phyloP scores from a whole-genome alignment of 2,329 filamentous ascomycete species.

The Claviceps fusiformis region DNA sequence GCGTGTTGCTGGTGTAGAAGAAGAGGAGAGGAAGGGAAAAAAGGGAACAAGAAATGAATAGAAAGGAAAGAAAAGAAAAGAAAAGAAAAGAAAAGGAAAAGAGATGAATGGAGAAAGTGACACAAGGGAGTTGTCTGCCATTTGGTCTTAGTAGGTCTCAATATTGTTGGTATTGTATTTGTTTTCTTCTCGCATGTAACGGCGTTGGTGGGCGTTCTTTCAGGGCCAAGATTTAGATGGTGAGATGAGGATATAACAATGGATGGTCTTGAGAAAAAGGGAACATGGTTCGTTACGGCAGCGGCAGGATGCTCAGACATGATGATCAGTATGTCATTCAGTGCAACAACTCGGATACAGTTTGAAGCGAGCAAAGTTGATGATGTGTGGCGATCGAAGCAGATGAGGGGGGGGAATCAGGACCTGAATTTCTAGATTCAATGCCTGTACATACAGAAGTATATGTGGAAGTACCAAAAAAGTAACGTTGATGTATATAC shows the following conservation, averaged over 20 bases:
- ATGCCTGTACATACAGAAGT: too few relatives aligned
- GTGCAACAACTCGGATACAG: not conserved
- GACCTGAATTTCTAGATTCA: too few relatives aligned
- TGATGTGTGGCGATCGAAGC: not conserved
- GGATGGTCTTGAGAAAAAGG: not conserved
- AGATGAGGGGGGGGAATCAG: too few relatives aligned
- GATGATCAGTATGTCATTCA: not conserved
- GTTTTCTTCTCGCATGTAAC: slow-evolving; percentile 12
- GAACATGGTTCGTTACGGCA: not conserved
- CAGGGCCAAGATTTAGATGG: not conserved
- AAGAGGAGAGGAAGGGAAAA: not conserved
- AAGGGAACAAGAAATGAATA: too few relatives aligned
- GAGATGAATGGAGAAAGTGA: not conserved
- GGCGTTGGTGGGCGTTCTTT: slow-evolving; percentile 14
- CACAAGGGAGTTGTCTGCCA: not conserved
- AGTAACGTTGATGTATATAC: too few relatives aligned
- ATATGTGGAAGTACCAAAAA: too few relatives aligned
- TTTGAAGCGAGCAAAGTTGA: not conserved
- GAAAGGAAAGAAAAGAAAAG: not conserved
- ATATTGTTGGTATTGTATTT: not conserved
- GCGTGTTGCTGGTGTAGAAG: slow-evolving; percentile 18
- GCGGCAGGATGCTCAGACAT: not conserved
- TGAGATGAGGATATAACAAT: not conserved
- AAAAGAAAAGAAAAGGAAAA: not conserved
- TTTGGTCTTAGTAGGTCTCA: not conserved